Base-by-base conservation (phyloP, 345 rosid genomes). In the Jatropha curcas region DNA sequence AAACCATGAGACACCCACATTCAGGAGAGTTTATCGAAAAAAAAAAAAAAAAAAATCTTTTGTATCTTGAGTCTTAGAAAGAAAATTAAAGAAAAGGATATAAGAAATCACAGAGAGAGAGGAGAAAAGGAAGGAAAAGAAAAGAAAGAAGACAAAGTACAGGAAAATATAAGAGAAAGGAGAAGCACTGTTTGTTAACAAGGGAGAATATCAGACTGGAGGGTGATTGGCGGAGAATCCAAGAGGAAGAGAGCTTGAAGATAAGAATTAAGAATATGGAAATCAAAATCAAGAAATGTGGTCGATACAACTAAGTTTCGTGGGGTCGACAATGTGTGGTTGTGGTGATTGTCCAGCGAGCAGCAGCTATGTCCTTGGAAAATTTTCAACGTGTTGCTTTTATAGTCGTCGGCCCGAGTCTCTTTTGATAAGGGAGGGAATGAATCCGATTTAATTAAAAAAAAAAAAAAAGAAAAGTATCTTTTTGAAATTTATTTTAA, bases 141-240 rank as follows among this genome's bases (percentile, higher is more conserved):
- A 62, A 55, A 35, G 9, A 28, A 3, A 46, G 53, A 9, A 50
- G 24, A 27, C 55, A 51, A 43, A 16, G n/a, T 10, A 25, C 4
- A 24, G 31, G 58, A 37, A 52, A 24, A 50, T 27, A 43, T 39
- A 30, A 28, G 4, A 1, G 19, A 16, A 10, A 11, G 31, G 45
- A 22, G 25, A 22, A 0, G 2, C 5, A 3, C 2, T 46, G 4
- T 33, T 12, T 0, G 22, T 2, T 31, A 34, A 39, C 12, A 28
- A 28, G 66, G 70, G 70, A 35, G 20, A 72, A 41, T 13, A 41
- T 33, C 17, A 35, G 41, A 3, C 30, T 17, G 19, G 22, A 67
- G 56, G 57, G 56, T 50, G 83, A 60, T 2, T 80, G 88, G 86
- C 4, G 80, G 63, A 61, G 77, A 70, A 74, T 30, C 62, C 5